phyloP scores from a whole-genome alignment of 768 basidiomycete species.

The Lactifluus hygrophoroides region DNA sequence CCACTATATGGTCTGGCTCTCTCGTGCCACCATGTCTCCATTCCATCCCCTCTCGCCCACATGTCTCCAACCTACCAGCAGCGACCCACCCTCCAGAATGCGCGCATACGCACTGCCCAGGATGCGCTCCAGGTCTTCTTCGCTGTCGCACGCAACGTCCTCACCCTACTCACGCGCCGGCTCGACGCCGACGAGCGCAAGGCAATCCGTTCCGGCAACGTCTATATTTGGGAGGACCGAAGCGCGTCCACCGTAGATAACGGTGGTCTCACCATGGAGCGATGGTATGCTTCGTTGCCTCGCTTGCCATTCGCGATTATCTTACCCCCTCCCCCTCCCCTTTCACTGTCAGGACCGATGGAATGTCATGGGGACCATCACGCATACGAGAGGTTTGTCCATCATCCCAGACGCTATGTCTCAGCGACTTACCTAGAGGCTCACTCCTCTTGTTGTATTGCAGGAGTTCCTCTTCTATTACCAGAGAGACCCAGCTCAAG shows the following conservation, averaged over 20 bases:
- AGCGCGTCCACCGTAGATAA: slow-evolving; percentile 64
- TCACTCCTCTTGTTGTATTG: slow-evolving; percentile 7
- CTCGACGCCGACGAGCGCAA: slow-evolving; percentile 63
- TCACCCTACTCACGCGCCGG: slow-evolving; percentile 68
- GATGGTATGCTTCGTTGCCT: slow-evolving; percentile 35
- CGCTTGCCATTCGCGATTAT: background rate
- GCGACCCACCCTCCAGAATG: slow-evolving; percentile 60
- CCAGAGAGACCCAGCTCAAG: slow-evolving; percentile 33
- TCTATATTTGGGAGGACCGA: slow-evolving; percentile 67
- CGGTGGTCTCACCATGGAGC: slow-evolving; percentile 72
- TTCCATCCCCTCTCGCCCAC: slow-evolving; percentile 17
- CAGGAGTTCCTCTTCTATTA: slow-evolving; percentile 85
- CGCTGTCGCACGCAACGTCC: slow-evolving; percentile 51
- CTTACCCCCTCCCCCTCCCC: background rate
- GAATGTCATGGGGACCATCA: slow-evolving; percentile 74
- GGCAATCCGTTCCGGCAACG: slow-evolving; percentile 42
- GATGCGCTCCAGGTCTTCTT: slow-evolving; percentile 80
- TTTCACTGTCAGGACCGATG: slow-evolving; percentile 45
- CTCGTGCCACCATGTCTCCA: slow-evolving; percentile 21
- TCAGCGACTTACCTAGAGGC: background rate
- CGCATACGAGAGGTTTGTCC: slow-evolving; percentile 67
- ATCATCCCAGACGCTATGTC: background rate
- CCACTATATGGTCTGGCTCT: slow-evolving; percentile 15
- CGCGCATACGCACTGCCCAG: slow-evolving; percentile 66
- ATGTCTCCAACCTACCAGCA: slow-evolving; percentile 39